Evolutionary conservation across 805 yeast species (phyloP).

Genomic region (Saturnispora gosingensis): DNA sequence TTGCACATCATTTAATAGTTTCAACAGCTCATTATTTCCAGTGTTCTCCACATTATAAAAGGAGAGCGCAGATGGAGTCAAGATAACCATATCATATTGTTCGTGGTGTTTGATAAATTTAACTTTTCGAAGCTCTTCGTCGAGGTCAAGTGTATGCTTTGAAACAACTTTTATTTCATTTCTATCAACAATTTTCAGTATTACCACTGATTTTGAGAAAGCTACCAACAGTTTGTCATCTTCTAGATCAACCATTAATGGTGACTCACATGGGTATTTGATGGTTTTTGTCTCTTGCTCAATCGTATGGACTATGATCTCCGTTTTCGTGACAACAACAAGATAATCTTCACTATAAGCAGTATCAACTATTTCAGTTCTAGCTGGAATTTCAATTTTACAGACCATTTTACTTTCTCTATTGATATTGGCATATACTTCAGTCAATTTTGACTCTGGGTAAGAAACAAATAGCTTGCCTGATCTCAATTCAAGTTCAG

Average conservation of each 20-base stretch:
- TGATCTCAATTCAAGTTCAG: slow-evolving; percentile 9
- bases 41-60: slow-evolving; percentile 11
- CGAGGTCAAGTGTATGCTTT: slow-evolving; percentile 9
- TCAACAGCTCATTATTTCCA: not conserved
- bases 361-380: slow-evolving; percentile 13
- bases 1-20: slow-evolving; percentile 12
- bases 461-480: slow-evolving; percentile 15
- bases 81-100: slow-evolving; percentile 17
- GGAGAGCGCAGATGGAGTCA: slow-evolving; percentile 18
- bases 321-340: slow-evolving; percentile 11
- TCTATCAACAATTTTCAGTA: slow-evolving; percentile 13
- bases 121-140: slow-evolving; percentile 14
- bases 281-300: not conserved
- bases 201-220: slow-evolving; percentile 13
- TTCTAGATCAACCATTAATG: slow-evolving; percentile 6
- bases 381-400: slow-evolving; percentile 5
- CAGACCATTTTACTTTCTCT: not conserved
- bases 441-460: slow-evolving; percentile 14
- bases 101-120: slow-evolving; percentile 13
- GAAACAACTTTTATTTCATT: slow-evolving; percentile 11
- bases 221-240: slow-evolving; percentile 16
- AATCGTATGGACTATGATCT: slow-evolving; percentile 12
- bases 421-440: slow-evolving; percentile 16
- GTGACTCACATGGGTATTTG: not conserved
- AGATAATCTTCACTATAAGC: slow-evolving; percentile 11